Conservation (phyloP, 129 eudicot genomes). For the Silybum marianum region DNA sequence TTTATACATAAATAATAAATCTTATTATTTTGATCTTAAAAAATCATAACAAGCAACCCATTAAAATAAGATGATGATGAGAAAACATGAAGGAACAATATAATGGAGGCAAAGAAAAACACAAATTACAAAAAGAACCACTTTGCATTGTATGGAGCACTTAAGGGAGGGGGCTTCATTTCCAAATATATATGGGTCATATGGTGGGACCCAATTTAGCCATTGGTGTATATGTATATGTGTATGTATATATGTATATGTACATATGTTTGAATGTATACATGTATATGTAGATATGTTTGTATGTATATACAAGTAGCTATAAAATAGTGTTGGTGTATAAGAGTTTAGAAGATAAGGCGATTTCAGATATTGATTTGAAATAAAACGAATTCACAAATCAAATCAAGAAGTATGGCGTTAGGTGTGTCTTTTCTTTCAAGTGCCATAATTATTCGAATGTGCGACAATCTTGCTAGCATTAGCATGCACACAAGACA, state of each 20-base stretch:
- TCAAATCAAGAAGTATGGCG: background rate
- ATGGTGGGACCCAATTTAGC: conserved; percentile 32
- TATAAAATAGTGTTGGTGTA: background rate
- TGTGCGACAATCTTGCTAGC: background rate
- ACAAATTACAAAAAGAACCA: conserved; percentile 26
- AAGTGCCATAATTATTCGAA: background rate
- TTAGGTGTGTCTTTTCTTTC: background rate
- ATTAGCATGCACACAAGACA: background rate
- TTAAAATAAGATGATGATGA: conserved; percentile 2
- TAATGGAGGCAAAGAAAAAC: conserved; percentile 38
- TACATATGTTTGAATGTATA: no score
- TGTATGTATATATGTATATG: no score
- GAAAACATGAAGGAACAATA: conserved; percentile 29
- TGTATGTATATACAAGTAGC: background rate
- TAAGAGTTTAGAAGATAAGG: background rate
- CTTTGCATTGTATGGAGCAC: conserved; percentile 28
- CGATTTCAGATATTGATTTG: background rate
- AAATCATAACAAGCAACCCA: background rate
- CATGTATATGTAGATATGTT: no score
- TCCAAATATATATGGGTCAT: conserved; percentile 9
- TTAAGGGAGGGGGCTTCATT: conserved; percentile 2
- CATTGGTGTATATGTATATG: background rate
- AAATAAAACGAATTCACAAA: background rate
- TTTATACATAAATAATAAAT: background rate
- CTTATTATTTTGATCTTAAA: background rate